A percentile compares a stretch with the other conserved stretches of the same genome.
Conservation (phyloP, 768 basidiomycete genomes). For the Kwoniella botswanensis region DNA sequence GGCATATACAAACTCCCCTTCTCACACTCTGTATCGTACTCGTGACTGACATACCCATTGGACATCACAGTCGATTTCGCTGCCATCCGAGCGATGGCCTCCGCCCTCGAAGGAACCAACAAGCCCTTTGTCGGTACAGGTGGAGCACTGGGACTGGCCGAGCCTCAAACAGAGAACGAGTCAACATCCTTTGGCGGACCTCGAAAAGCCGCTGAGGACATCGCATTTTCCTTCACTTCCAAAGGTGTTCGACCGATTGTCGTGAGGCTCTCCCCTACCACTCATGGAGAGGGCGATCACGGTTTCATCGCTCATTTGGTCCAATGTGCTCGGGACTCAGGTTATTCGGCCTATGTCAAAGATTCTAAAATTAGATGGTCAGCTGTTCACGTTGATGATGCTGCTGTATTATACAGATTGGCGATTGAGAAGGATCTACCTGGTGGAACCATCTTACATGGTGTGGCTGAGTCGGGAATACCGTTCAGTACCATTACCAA, state of each 20-base stretch:
- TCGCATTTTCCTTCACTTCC: slow-evolving; percentile 14
- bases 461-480: slow-evolving; percentile 28
- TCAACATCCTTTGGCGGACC: neutral
- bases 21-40: too few species aligned
- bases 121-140: slow-evolving; percentile 41
- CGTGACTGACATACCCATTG: neutral
- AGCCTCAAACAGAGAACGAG: neutral
- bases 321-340: slow-evolving; percentile 16
- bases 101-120: slow-evolving; percentile 30
- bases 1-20: too few species aligned
- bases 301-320: slow-evolving; percentile 32
- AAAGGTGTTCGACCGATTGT: slow-evolving; percentile 28
- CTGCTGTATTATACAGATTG: slow-evolving; percentile 35
- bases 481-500: slow-evolving; percentile 24
- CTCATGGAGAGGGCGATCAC: slow-evolving; percentile 17
- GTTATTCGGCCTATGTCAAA: slow-evolving; percentile 21
- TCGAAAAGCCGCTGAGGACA: slow-evolving; percentile 21
- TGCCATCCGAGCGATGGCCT: slow-evolving; percentile 36
- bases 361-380: slow-evolving; percentile 34
- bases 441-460: slow-evolving; percentile 26
- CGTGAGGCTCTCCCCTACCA: slow-evolving; percentile 3
- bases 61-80: slow-evolving; percentile 26
- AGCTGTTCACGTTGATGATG: slow-evolving; percentile 41
- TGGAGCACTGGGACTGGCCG: slow-evolving; percentile 7
- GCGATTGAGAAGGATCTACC: slow-evolving; percentile 39